Evolutionary conservation across 2,329 filamentous ascomycete species (phyloP).

Genomic region (Coleophoma eucalyptorum): DNA sequence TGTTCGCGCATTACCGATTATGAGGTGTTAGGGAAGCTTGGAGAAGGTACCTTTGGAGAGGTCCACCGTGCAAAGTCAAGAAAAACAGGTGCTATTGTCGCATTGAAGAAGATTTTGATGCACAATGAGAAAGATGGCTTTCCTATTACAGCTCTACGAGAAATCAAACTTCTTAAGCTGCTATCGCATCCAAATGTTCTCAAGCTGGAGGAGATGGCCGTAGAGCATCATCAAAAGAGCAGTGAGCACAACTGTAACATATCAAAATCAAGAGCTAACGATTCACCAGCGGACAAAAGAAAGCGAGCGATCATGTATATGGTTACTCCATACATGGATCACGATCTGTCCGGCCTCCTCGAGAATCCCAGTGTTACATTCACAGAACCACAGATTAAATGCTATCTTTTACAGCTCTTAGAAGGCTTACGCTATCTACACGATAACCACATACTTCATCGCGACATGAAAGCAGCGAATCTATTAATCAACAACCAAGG

Average conservation of each 20-base stretch:
- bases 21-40: conserved; percentile 77
- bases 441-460: conserved; percentile 83
- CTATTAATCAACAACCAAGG: conserved; percentile 93
- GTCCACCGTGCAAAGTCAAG: conserved; percentile 85
- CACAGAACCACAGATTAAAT: conserved; percentile 90
- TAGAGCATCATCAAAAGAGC: conserved; percentile 62
- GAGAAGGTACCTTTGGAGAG: conserved; percentile 96
- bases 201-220: conserved; percentile 89
- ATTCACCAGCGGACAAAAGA: conserved; percentile 62
- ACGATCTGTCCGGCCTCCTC: conserved; percentile 93
- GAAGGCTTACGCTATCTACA: conserved; percentile 89
- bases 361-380: conserved; percentile 91
- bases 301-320: conserved; percentile 93
- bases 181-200: conserved; percentile 89
- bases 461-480: conserved; percentile 99
- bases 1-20: conserved; percentile 83
- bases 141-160: conserved; percentile 94
- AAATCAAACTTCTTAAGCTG: conserved; percentile 96
- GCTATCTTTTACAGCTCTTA: conserved; percentile 91
- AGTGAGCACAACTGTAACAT: conserved; percentile 2
- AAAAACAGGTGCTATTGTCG: conserved; percentile 71
- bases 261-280: conserved; percentile 16
- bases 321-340: conserved; percentile 98
- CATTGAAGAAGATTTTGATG: conserved; percentile 98
- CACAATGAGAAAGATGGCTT: conserved; percentile 99